Base-by-base conservation (phyloP, 2,329 filamentous ascomycete species). In the Didymella exigua region DNA sequence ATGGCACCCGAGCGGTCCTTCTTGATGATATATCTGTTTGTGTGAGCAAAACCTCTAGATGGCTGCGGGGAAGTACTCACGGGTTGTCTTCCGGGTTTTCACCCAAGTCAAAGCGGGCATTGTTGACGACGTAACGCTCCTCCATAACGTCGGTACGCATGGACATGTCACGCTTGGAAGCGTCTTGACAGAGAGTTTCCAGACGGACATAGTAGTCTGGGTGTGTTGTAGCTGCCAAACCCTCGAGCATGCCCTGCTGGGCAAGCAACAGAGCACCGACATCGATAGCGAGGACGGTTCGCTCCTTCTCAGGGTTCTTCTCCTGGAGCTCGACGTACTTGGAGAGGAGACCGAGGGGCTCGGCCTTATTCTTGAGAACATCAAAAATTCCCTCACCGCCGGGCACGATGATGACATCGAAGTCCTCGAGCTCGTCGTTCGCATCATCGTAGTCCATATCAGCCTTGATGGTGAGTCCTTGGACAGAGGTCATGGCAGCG, bases 71-170 rank as follows among this genome's bases (percentile, higher is more conserved):
- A 11, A 29, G 10, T 18, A 51, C 68, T 62, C 58, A 71, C 68
- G 66, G 71, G 76, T 91, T 93, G 76, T 92, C 88, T 59, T 93
- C 89, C 69, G 89, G 86, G 70, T 93, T 86, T 57, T 89, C 88
- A 64, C 82, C 83, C 37, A 95, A 81, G 67, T 95, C 90, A 75
- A 93, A 96, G 65, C 91, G 89, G 56, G 92, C 87, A 77, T 96
- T 95, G 82, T 96, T 96, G 74, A 96, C 91, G 18, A 96, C 90
- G 72, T 95, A 96, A 70, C 90, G 84, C 70, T 90, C 88, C 70
- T 95, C 90, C 69, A 93, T 84, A 60, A 95, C 89, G 70, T 95
- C 90, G 67, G 89, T 91, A 70, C 89, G 87, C 79, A 92, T 88
- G 52, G 86, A 84, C 63, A 89, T 80, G 74, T 90, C 86, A 60